Conservation (phyloP, 768 basidiomycete species). For the Dendrothele bispora region DNA sequence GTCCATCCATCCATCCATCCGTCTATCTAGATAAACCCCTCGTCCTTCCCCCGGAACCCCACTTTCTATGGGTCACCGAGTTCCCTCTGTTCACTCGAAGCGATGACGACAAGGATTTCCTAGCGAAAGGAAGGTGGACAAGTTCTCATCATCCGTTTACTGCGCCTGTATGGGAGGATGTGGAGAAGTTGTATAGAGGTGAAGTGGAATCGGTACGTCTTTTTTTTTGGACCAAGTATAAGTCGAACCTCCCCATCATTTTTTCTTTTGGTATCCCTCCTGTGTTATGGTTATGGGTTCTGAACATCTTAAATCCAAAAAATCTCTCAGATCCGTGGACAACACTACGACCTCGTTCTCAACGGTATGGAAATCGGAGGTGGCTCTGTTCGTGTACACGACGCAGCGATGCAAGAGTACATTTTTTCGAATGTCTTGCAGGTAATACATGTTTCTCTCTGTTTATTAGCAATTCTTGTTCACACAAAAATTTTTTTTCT, state of each 20-base stretch:
- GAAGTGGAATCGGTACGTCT: constrained; percentile 53
- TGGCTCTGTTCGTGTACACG: constrained; percentile 91
- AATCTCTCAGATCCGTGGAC: constrained; percentile 72
- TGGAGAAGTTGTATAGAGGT: constrained; percentile 72
- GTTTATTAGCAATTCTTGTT: neutral
- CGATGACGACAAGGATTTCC: constrained; percentile 84
- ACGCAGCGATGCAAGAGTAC: constrained; percentile 82
- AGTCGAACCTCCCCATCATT: too few species aligned
- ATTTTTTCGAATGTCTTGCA: constrained; percentile 76
- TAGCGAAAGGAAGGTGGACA: constrained; percentile 87
- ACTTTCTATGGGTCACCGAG: constrained; percentile 95
- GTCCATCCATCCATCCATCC: too few species aligned
- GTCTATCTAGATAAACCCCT: constrained; percentile 53
- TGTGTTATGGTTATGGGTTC: too few species aligned
- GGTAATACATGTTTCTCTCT: constrained; percentile 41
- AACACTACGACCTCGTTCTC: constrained; percentile 94
- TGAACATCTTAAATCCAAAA: constrained; percentile 2
- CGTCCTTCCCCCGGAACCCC: constrained; percentile 54
- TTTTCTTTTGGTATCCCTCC: too few species aligned
- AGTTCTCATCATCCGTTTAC: constrained; percentile 97
- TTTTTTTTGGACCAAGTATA: too few species aligned
- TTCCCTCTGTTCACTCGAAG: constrained; percentile 89
- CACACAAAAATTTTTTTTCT: neutral
- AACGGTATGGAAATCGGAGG: constrained; percentile 95
- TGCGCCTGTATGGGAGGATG: constrained; percentile 90